Evolutionary conservation across 148 eudicot genomes (phyloP).

Genomic region (Rhododendron molle): DNA sequence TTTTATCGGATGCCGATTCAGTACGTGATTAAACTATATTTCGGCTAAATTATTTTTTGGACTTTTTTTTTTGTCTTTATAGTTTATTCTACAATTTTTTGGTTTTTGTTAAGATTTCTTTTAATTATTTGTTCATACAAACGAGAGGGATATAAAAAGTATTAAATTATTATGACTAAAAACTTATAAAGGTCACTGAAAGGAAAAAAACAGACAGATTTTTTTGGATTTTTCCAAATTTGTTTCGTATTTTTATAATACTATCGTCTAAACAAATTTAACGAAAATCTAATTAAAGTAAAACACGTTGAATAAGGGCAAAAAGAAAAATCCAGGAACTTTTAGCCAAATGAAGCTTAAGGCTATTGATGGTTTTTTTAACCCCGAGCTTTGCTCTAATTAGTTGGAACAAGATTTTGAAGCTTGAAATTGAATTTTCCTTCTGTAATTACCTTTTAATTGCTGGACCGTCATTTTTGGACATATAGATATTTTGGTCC

Average conservation of each 20-base stretch:
- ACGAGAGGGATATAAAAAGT: not conserved
- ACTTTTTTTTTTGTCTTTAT: too few relatives aligned
- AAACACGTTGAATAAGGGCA: too few relatives aligned
- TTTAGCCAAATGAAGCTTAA: not conserved
- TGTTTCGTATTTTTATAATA: too few relatives aligned
- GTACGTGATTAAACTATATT: not conserved
- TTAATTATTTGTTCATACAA: not conserved
- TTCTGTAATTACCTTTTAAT: not conserved
- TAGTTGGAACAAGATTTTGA: too few relatives aligned
- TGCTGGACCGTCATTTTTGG: not conserved
- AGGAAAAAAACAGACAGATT: not conserved
- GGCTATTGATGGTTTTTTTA: too few relatives aligned
- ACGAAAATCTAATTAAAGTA: too few relatives aligned
- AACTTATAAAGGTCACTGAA: not conserved
- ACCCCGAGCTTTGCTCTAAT: too few relatives aligned
- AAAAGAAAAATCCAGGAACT: too few relatives aligned
- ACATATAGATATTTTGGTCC: not conserved
- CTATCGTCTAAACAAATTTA: not conserved
- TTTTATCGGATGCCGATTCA: not conserved
- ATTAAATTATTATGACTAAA: not conserved
- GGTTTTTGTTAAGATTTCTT: not conserved
- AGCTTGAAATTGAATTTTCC: not conserved
- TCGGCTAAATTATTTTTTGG: not conserved
- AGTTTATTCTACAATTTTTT: too few relatives aligned
- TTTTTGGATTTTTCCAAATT: not conserved